phyloP scores from a whole-genome alignment of 345 rosid genomes.

The Rhizophora mangle region DNA sequence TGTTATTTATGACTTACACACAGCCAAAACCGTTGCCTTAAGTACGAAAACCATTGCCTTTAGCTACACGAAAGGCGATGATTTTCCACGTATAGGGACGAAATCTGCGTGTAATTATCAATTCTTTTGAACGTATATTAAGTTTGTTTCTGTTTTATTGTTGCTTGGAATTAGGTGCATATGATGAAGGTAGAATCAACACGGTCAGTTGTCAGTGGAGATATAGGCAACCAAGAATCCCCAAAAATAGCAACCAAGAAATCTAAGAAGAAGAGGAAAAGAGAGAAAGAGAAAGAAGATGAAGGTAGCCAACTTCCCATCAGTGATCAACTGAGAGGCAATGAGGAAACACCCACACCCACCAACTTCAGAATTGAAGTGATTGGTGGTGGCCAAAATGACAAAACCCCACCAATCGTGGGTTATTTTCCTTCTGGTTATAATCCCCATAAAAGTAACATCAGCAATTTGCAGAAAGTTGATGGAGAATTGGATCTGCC shows the following conservation, averaged over 20 bases:
- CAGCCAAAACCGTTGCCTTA: too few species aligned
- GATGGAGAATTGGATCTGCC: background rate
- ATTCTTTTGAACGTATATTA: too few species aligned
- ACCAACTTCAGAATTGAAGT: conserved; percentile 33
- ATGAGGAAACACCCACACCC: background rate
- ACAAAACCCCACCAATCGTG: conserved; percentile 53
- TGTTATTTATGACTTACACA: too few species aligned
- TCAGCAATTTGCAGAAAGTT: background rate
- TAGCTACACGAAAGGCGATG: too few species aligned
- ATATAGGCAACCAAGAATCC: conserved; percentile 1
- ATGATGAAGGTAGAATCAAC: background rate
- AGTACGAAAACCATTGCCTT: too few species aligned
- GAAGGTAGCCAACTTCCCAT: background rate
- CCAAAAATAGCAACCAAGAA: conserved; percentile 14
- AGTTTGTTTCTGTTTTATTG: background rate
- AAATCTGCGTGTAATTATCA: too few species aligned
- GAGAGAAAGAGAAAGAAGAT: conserved; percentile 8
- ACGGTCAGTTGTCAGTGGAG: background rate
- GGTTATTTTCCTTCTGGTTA: conserved; percentile 82
- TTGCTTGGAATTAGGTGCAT: background rate
- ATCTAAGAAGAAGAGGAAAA: conserved; percentile 22
- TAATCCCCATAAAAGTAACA: conserved; percentile 32
- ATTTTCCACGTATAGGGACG: too few species aligned
- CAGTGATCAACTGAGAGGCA: background rate
- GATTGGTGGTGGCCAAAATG: conserved; percentile 43